Conservation (phyloP, 768 basidiomycete species). For the Cyclocybe aegerita region DNA sequence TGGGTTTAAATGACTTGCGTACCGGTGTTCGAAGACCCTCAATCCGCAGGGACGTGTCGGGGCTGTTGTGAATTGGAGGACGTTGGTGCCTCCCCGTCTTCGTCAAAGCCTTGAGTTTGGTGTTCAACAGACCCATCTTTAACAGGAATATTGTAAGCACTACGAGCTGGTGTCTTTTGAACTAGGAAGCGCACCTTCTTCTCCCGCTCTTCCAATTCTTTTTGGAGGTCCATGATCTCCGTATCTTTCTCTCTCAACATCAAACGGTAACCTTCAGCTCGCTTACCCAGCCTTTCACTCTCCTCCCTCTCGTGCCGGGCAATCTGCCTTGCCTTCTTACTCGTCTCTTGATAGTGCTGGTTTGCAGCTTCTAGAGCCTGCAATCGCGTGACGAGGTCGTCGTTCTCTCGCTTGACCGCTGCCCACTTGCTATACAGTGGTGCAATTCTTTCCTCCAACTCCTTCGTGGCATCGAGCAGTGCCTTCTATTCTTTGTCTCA, state of each 20-base stretch:
- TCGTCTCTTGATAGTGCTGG: not conserved
- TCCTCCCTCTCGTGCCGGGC: not conserved
- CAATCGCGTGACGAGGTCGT: not conserved
- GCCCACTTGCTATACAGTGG: not conserved
- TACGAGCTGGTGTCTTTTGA: no score
- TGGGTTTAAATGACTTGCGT: no score
- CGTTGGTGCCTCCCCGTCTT: not conserved
- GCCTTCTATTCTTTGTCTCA: not conserved
- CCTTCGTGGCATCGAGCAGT: not conserved
- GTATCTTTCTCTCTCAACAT: no score
- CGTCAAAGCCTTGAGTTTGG: constrained; percentile 6
- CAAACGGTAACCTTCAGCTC: no score
- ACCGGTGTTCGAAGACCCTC: no score
- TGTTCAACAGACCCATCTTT: constrained; percentile 3
- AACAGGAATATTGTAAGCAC: not conserved
- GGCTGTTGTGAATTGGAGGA: no score
- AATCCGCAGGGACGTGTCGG: no score
- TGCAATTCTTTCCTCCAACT: constrained; percentile 2
- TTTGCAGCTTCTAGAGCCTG: not conserved
- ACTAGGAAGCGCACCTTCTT: constrained; percentile 6
- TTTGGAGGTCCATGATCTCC: no score
- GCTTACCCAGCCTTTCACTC: not conserved
- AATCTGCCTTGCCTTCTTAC: not conserved
- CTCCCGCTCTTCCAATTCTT: not conserved
- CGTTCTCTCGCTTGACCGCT: not conserved